phyloP scores from a whole-genome alignment of 768 basidiomycete species.

The Tephrocybe rancida region DNA sequence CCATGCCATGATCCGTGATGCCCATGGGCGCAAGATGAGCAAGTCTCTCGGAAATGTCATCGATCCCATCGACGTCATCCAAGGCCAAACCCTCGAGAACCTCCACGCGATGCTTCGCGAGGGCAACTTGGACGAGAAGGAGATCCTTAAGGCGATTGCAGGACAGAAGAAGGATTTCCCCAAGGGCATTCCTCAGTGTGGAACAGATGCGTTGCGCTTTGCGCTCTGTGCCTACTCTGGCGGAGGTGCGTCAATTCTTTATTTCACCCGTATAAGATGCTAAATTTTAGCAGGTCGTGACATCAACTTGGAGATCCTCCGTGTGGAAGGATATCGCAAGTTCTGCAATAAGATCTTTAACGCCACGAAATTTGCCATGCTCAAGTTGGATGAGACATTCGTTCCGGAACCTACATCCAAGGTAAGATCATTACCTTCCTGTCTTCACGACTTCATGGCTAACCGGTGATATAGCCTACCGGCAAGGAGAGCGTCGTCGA shows the following conservation, averaged over 20 bases:
- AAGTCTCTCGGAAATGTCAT: constrained; percentile 98
- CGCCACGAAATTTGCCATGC: constrained; percentile 99
- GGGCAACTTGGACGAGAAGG: constrained; percentile 93
- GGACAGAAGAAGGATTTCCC: constrained; percentile 99
- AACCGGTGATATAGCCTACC: constrained; percentile 58
- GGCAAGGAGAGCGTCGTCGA: constrained; percentile 92
- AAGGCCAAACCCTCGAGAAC: constrained; percentile 75
- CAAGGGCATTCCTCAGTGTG: constrained; percentile 98
- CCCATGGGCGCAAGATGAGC: constrained; percentile 98
- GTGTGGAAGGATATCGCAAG: constrained; percentile 97
- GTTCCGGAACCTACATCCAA: constrained; percentile 70
- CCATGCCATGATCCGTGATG: constrained; percentile 99
- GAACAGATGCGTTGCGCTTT: constrained; percentile 94
- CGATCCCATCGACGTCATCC: constrained; percentile 94
- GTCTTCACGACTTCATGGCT: background rate
- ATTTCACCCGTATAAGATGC: background rate
- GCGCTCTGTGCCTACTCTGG: constrained; percentile 93
- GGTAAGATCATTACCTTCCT: constrained; percentile 40
- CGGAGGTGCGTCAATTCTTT: constrained; percentile 55
- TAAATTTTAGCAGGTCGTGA: constrained; percentile 68
- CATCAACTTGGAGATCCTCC: constrained; percentile 94
- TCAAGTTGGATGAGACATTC: constrained; percentile 87
- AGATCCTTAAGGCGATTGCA: constrained; percentile 85
- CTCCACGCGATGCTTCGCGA: constrained; percentile 85
- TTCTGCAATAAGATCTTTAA: constrained; percentile 99